Conservation (phyloP, 345 rosid genomes). For the Sisymbrium altissimum region DNA sequence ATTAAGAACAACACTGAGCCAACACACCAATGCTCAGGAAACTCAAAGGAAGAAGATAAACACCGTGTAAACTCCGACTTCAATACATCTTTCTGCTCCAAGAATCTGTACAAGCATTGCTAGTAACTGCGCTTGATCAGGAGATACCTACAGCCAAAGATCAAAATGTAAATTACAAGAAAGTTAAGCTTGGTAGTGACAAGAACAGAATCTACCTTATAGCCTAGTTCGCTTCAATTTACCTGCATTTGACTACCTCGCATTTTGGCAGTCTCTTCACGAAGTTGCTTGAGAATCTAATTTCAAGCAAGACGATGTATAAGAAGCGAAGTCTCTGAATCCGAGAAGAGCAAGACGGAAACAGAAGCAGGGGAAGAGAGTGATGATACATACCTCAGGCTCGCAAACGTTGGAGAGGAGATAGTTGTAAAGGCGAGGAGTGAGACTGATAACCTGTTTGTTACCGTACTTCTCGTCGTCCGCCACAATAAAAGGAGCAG, state of each 20-base stretch:
- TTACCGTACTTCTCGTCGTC: conserved; percentile 67
- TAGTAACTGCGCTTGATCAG: conserved; percentile 92
- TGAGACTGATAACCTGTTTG: conserved; percentile 72
- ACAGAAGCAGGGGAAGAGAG: too few relatives aligned
- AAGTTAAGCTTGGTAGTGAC: too few relatives aligned
- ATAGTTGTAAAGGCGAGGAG: conserved; percentile 74
- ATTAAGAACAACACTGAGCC: neutral
- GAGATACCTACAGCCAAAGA: conserved; percentile 57
- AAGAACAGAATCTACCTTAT: too few relatives aligned
- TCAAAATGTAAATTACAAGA: too few relatives aligned
- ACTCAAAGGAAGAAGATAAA: neutral
- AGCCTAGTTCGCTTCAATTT: too few relatives aligned
- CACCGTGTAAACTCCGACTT: conserved; percentile 91
- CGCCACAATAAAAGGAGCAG: conserved; percentile 44
- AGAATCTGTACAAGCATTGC: conserved; percentile 87
- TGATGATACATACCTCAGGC: conserved; percentile 48
- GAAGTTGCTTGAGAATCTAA: conserved; percentile 74
- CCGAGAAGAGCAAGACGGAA: neutral
- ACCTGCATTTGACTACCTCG: conserved; percentile 96
- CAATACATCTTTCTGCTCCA: conserved; percentile 77
- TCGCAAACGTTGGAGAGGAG: conserved; percentile 82
- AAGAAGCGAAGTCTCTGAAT: neutral
- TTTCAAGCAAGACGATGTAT: neutral
- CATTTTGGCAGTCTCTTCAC: conserved; percentile 81
- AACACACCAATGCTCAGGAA: neutral